phyloP scores from a whole-genome alignment of 2,329 filamentous ascomycete genomes.

The Cadophora luteo-olivacea region DNA sequence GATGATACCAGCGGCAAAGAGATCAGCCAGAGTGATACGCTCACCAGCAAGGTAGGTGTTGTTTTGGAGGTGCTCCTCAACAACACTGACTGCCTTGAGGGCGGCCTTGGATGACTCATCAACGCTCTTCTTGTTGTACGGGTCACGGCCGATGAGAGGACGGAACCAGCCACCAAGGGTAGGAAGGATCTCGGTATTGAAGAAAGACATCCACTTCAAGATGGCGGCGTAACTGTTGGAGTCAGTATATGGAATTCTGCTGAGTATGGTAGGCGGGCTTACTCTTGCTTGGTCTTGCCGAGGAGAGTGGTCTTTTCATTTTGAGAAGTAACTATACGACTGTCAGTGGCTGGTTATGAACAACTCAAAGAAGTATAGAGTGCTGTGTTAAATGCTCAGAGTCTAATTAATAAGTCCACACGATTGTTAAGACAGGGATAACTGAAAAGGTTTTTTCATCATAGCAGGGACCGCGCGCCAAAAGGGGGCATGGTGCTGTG shows the following conservation, averaged over 20 bases:
- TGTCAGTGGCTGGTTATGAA: conserved; percentile 32
- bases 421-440: conserved; percentile 97
- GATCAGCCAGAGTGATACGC: conserved; percentile 94
- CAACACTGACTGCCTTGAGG: conserved; percentile 70
- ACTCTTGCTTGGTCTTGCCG: conserved; percentile 99
- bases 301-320: conserved; percentile 99
- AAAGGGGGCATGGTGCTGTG: not conserved
- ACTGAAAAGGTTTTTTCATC: conserved; percentile 74
- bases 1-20: conserved; percentile 82
- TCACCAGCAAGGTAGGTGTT: conserved; percentile 98
- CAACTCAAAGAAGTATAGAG: conserved; percentile 14
- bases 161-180: conserved; percentile 81
- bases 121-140: conserved; percentile 98
- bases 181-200: conserved; percentile 85
- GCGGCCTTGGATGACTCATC: conserved; percentile 78
- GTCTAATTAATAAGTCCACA: conserved; percentile 88
- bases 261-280: conserved; percentile 33
- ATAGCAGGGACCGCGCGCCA: conserved; percentile 35
- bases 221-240: conserved; percentile 82
- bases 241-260: conserved; percentile 37
- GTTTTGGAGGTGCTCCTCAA: conserved; percentile 87
- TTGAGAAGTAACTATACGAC: conserved; percentile 85
- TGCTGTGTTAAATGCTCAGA: conserved; percentile 63
- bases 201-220: conserved; percentile 97
- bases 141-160: conserved; percentile 79